Percentiles rank a stretch among this genome's conserved stretches.
phyloP scores from a whole-genome alignment of 2,329 filamentous ascomycete species.

The Ramichloridium luteum region DNA sequence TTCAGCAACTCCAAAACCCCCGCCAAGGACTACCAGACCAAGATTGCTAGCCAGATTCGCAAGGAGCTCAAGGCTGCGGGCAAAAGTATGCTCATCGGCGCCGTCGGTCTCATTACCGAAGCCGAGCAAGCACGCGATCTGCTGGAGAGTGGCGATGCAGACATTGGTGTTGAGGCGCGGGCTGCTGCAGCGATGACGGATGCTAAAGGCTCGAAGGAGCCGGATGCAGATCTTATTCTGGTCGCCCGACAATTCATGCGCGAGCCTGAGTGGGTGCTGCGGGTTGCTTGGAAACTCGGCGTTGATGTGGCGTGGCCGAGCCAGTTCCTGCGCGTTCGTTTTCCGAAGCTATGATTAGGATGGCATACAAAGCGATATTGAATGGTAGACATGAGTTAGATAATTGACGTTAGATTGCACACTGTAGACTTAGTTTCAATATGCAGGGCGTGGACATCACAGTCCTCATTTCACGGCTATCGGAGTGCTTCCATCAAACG shows the following conservation, averaged over 20 bases:
- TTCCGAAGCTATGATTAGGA: conserved; percentile 19
- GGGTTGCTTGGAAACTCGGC: conserved; percentile 37
- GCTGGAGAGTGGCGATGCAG: conserved; percentile 19
- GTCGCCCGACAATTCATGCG: conserved; percentile 43
- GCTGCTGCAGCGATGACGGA: conserved; percentile 29
- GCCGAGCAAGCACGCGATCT: conserved; percentile 40
- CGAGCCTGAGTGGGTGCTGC: conserved; percentile 44
- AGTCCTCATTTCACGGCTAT: too few relatives aligned
- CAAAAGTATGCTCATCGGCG: conserved; percentile 36
- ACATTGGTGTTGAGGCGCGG: conserved; percentile 17
- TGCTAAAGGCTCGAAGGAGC: conserved; percentile 14
- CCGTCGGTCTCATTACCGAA: conserved; percentile 42
- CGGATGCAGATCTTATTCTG: conserved; percentile 38
- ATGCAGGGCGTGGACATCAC: too few relatives aligned
- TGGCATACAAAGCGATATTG: too few relatives aligned
- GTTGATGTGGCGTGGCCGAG: conserved; percentile 37
- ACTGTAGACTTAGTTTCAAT: too few relatives aligned
- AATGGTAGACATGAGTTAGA: too few relatives aligned
- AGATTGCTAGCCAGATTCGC: conserved; percentile 36
- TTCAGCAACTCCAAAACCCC: conserved; percentile 14
- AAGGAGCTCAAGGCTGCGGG: conserved; percentile 27
- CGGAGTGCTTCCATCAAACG: too few relatives aligned
- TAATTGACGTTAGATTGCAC: too few relatives aligned
- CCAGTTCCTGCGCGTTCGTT: conserved; percentile 31
- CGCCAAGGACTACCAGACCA: conserved; percentile 38